Percentiles rank a stretch among this genome's conserved stretches.
These are phyloP conservation scores for Pachyrhizus erosus DNA, from an alignment of 306 rosid genomes.

Conservation along the genomic window DNA sequence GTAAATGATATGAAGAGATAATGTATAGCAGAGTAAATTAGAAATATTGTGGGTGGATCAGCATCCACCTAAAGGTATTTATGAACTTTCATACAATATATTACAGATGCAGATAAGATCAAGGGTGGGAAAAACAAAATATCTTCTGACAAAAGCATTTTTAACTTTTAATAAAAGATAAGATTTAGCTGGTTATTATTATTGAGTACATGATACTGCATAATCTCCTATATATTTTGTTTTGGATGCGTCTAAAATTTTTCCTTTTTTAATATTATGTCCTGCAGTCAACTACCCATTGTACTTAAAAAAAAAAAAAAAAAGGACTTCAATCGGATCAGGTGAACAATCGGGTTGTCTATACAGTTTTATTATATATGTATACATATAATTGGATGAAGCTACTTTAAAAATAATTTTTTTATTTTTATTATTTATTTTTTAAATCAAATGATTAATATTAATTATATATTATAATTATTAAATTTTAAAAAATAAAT, in stretches of 20 bases:
- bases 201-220: constrained; percentile 24
- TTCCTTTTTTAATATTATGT: background rate
- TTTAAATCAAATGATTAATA: too few species aligned
- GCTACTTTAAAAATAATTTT: too few species aligned
- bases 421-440: too few species aligned
- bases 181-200: constrained; percentile 36
- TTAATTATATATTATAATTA: too few species aligned
- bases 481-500: too few species aligned
- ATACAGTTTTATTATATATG: too few species aligned
- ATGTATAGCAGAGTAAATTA: constrained; percentile 30
- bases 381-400: too few species aligned
- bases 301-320: background rate
- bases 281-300: background rate
- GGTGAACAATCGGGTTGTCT: background rate
- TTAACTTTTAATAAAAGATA: constrained; percentile 21
- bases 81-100: constrained; percentile 42
- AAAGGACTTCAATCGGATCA: background rate
- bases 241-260: background rate
- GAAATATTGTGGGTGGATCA: constrained; percentile 52
- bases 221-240: constrained; percentile 26
- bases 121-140: constrained; percentile 39
- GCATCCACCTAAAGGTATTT: constrained; percentile 59
- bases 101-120: constrained; percentile 45
- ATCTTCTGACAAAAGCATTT: constrained; percentile 44
- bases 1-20: constrained; percentile 25